These are phyloP conservation scores for Backusella liffmaniae DNA, from an alignment of 192 early-diverging fungal genomes.

Conservation along the genomic window DNA sequence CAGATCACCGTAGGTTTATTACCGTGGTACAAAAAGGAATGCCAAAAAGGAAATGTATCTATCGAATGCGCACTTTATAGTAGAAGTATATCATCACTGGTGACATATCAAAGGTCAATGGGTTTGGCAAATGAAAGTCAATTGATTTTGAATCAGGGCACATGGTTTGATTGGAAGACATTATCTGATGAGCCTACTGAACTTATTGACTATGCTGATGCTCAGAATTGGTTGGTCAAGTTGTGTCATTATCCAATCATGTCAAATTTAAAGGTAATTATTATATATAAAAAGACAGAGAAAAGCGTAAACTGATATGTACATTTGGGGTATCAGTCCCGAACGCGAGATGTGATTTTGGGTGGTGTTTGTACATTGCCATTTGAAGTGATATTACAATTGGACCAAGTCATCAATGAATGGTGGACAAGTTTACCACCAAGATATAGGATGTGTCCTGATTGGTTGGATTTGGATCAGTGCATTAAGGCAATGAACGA, in stretches of 20 bases:
- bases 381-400: neutral
- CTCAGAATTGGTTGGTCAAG: neutral
- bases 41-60: neutral
- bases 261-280: neutral
- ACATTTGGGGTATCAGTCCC: neutral
- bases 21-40: neutral
- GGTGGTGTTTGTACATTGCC: neutral
- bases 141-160: neutral
- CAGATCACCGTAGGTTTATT: neutral
- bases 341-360: neutral
- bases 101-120: neutral
- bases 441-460: neutral
- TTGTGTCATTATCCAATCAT: neutral
- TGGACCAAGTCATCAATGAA: neutral
- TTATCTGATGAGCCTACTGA: neutral
- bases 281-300: no score
- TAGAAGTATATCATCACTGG: neutral
- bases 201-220: neutral
- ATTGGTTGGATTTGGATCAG: neutral
- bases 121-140: neutral
- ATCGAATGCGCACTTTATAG: neutral
- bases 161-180: neutral
- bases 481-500: neutral
- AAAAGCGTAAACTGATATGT: no score
- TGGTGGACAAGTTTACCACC: neutral